These are phyloP conservation scores for Arxiozyma bovina DNA, from an alignment of 1,139 yeast species.

Conservation along the genomic window DNA sequence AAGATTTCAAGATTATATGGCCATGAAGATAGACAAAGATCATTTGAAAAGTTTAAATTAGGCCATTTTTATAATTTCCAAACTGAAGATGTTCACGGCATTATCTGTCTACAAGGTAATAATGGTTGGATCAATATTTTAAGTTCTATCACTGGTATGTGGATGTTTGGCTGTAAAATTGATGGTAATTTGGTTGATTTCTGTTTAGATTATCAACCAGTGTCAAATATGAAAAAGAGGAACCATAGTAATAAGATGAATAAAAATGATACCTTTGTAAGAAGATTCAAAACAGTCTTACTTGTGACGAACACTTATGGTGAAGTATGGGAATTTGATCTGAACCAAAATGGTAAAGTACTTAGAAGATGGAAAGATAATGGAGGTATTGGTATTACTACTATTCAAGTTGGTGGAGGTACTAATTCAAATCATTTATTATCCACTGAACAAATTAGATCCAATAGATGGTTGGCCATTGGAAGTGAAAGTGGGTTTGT, in stretches of 20 bases:
- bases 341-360: slow-evolving; percentile 40
- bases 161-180: slow-evolving; percentile 77
- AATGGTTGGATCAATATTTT: slow-evolving; percentile 86
- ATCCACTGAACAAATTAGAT: slow-evolving; percentile 27
- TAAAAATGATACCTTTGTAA: slow-evolving; percentile 5
- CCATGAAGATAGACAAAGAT: slow-evolving; percentile 71
- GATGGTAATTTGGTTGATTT: slow-evolving; percentile 80
- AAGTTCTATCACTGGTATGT: slow-evolving; percentile 71
- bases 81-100: slow-evolving; percentile 47
- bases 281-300: slow-evolving; percentile 33
- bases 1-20: slow-evolving; percentile 88
- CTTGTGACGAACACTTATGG: slow-evolving; percentile 71
- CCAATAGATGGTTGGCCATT: slow-evolving; percentile 76
- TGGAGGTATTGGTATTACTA: slow-evolving; percentile 78
- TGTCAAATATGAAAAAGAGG: slow-evolving; percentile 8
- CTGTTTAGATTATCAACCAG: slow-evolving; percentile 44
- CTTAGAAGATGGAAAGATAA: slow-evolving; percentile 74
- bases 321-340: slow-evolving; percentile 81
- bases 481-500: slow-evolving; percentile 89
- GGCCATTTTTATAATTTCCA: slow-evolving; percentile 34
- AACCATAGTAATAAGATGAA: background rate
- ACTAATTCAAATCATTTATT: slow-evolving; percentile 24
- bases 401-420: slow-evolving; percentile 68
- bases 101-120: slow-evolving; percentile 68
- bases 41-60: slow-evolving; percentile 78